Percentiles rank a stretch among this genome's conserved stretches.
phyloP scores from a whole-genome alignment of 192 early-diverging fungal species.

The Gamsiella multidivaricata region DNA sequence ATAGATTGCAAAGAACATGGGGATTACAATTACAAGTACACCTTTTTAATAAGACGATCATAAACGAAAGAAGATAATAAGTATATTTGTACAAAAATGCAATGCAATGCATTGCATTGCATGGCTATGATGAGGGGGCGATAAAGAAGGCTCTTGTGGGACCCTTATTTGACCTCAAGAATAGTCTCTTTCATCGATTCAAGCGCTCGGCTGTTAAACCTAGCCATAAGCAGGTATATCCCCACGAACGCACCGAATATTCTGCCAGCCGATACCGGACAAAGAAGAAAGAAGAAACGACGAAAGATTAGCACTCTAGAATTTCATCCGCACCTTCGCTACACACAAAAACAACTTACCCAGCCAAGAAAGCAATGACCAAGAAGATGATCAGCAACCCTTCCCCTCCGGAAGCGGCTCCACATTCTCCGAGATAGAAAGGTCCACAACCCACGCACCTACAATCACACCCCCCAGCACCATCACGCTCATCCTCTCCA shows the following conservation, averaged over 20 bases:
- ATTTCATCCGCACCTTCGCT: no score
- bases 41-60: background rate
- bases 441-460: background rate
- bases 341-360: slow-evolving; percentile 12
- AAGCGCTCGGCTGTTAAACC: background rate
- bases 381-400: background rate
- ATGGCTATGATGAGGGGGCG: no score
- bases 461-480: background rate
- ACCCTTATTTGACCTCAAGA: slow-evolving; percentile 29
- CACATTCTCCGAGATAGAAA: background rate
- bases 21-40: no score
- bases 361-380: background rate
- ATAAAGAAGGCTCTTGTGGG: no score
- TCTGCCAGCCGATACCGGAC: background rate
- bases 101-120: no score
- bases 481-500: background rate
- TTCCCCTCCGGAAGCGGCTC: background rate
- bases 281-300: background rate
- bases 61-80: background rate
- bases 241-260: slow-evolving; percentile 27
- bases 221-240: slow-evolving; percentile 10
- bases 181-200: slow-evolving; percentile 41
- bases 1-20: no score
- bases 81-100: background rate
- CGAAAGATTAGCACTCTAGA: background rate